These are phyloP conservation scores for Diplotaxis tenuifolia DNA, from an alignment of 345 rosid genomes.

Conservation along the genomic window DNA sequence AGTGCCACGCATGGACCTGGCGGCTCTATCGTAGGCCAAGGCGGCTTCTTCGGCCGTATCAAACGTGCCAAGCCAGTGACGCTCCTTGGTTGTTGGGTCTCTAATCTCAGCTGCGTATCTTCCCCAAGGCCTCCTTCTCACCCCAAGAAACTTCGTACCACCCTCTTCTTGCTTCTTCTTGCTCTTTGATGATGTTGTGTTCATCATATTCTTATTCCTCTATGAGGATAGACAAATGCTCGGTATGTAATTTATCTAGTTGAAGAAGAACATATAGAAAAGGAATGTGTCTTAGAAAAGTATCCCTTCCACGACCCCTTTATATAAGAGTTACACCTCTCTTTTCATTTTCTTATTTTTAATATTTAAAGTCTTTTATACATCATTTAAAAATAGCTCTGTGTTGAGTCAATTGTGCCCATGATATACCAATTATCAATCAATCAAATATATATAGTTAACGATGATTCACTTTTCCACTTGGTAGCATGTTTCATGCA, in stretches of 20 bases:
- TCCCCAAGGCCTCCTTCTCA: slow-evolving; percentile 85
- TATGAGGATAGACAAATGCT: neutral
- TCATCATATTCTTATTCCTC: slow-evolving; percentile 37
- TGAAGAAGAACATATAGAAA: slow-evolving; percentile 3
- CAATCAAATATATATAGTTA: slow-evolving; percentile 22
- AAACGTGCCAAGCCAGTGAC: slow-evolving; percentile 86
- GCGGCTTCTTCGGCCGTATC: slow-evolving; percentile 89
- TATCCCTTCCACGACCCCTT: slow-evolving; percentile 18
- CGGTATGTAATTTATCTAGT: neutral
- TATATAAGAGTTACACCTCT: slow-evolving; percentile 23
- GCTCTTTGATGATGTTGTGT: slow-evolving; percentile 43
- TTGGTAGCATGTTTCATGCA: slow-evolving; percentile 37
- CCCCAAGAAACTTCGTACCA: slow-evolving; percentile 62
- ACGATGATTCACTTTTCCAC: slow-evolving; percentile 24
- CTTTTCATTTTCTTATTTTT: neutral
- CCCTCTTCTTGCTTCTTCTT: slow-evolving; percentile 47
- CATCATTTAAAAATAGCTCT: slow-evolving; percentile 6
- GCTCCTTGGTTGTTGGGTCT: slow-evolving; percentile 79
- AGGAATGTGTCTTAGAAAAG: slow-evolving; percentile 34
- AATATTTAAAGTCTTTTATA: too few species aligned
- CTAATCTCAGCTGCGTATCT: slow-evolving; percentile 83
- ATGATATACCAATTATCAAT: slow-evolving; percentile 35
- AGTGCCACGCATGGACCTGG: slow-evolving; percentile 75
- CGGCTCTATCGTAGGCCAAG: slow-evolving; percentile 78
- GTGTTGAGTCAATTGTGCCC: slow-evolving; percentile 34